Evolutionary conservation across 306 rosid genomes (phyloP), one percentile per base, ranked within the genome.

Genomic region (Corylus avellana): DNA sequence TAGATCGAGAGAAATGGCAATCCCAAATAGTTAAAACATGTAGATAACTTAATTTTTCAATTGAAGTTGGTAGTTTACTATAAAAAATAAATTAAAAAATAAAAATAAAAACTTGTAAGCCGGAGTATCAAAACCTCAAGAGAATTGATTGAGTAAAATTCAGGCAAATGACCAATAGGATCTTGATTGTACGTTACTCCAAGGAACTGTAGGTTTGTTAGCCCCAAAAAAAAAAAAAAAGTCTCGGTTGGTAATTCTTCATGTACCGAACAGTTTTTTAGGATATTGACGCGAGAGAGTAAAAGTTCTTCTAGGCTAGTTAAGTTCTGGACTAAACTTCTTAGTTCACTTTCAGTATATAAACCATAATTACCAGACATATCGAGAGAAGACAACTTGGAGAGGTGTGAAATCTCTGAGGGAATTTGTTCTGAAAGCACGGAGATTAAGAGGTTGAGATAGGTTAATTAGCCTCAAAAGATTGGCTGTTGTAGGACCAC

Each of bases 21-120:
- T 29, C 32, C 32, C 32, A 29, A 29, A 29, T 29, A 29, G 2
- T 29, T 29, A 84, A 35, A 0, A 0, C 2, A 12, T 47, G 10
- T 20, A 84, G 67, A 61, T 74, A 80, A 27, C 42, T 73, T 17
- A 85, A 81, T 7, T 75, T 35, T 8, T 44, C 85, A 1, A 81
- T 48, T 48, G 88, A 85, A 79, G 54, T 8, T 2, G 89, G 87
- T 39, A 86, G 22, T 1, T 73, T 11, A 8, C 86, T 87, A 49
- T 1, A 54, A n/a, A n/a, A n/a, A n/a, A n/a, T n/a, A n/a, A n/a
- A n/a, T n/a, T n/a, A n/a, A n/a, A n/a, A n/a, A n/a, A n/a, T n/a
- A n/a, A n/a, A n/a, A n/a, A n/a, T n/a, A 42, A 59, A 87, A 86
- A 56, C 56, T 72, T 6, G 87, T 85, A 0, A n/a, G 0, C 0